Evolutionary conservation across 2,329 filamentous ascomycete genomes (phyloP), one percentile per base, ranked within the genome.

Genomic region (Penicillium janthinellum): DNA sequence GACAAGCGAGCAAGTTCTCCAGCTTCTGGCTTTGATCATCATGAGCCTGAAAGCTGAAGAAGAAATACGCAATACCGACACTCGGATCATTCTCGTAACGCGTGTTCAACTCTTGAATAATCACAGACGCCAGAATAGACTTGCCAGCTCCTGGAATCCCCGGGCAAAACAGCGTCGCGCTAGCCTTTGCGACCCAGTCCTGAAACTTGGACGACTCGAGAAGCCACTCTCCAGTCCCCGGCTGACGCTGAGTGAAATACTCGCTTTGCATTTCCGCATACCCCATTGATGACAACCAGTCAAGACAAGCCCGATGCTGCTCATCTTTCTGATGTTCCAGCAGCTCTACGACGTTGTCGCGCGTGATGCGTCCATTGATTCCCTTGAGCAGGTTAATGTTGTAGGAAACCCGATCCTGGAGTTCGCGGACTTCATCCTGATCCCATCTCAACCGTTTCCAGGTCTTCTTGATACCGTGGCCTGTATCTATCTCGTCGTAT

Each of bases 401-500:
- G 12, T n/a, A 20, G 8, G n/a, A 49, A 35, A 49, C 17, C 5
- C 31, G 31, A 14, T 49, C 28, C 47, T 35, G 47, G 3, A 49
- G 31, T 12, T 35, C 47, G 5, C n/a, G 28, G 4, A 49, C 11
- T 35, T 49, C 31, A 6, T 35, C 47, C n/a, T 49, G 47, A 8
- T 49, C 47, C 47, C 47, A 49, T 49, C 31, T 49, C 28, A 49
- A 35, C 11, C 47, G 28, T 22, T 49, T 49, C 47, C 47, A 49
- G 10, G 31, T 31, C 44, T 47, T 47, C 44, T 47, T 47, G 44
- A 47, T 25, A 31, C 44, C 44, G n/a, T 47, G 44, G 15, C 44
- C 44, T 2, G 44, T 47, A n/a, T 31, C 44, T 47, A 47, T 31
- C 5, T 47, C 44, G 6, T 15, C 6, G n/a, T 47, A 31, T 31